phyloP scores from a whole-genome alignment of 495 filamentous ascomycete genomes.

The Penicillium parvum region DNA sequence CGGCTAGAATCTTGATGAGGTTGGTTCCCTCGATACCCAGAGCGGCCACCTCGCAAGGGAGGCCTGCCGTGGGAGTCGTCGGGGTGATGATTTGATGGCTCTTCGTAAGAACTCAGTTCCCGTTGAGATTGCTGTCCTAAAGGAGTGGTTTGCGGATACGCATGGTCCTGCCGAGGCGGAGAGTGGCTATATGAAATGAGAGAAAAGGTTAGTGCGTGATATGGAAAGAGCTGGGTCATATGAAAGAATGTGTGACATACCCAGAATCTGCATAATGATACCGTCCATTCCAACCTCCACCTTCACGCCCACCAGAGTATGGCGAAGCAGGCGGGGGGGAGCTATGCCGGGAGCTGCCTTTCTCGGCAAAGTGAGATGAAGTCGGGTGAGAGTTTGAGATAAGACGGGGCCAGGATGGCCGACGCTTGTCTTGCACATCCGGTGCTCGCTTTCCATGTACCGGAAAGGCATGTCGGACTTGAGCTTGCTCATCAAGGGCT shows the following conservation, averaged over 20 bases:
- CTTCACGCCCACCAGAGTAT: constrained; percentile 51
- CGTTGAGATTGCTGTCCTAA: constrained; percentile 54
- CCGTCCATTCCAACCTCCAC: constrained; percentile 54
- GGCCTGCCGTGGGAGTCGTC: constrained; percentile 40
- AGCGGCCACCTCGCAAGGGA: constrained; percentile 51
- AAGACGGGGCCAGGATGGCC: constrained; percentile 30
- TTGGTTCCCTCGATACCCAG: constrained; percentile 50
- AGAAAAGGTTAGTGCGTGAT: constrained; percentile 20
- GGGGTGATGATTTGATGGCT: constrained; percentile 48
- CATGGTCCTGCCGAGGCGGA: constrained; percentile 46
- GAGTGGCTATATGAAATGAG: constrained; percentile 36
- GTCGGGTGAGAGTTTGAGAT: constrained; percentile 51
- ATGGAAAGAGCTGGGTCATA: neutral
- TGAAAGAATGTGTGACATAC: constrained; percentile 37
- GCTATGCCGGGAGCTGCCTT: constrained; percentile 58
- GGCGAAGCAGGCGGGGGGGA: constrained; percentile 67
- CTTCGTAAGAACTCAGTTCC: constrained; percentile 50
- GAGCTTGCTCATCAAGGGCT: constrained; percentile 18
- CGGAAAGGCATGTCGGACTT: constrained; percentile 30
- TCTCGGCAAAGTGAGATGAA: constrained; percentile 55
- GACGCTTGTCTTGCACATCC: constrained; percentile 27
- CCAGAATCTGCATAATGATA: constrained; percentile 53
- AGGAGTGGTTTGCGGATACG: constrained; percentile 36
- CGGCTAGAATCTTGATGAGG: constrained; percentile 49
- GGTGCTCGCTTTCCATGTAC: constrained; percentile 34